These are phyloP conservation scores for Pascua sp. DNA, from an alignment of 1,284 basidiomycete genomes.

Conservation along the genomic window DNA sequence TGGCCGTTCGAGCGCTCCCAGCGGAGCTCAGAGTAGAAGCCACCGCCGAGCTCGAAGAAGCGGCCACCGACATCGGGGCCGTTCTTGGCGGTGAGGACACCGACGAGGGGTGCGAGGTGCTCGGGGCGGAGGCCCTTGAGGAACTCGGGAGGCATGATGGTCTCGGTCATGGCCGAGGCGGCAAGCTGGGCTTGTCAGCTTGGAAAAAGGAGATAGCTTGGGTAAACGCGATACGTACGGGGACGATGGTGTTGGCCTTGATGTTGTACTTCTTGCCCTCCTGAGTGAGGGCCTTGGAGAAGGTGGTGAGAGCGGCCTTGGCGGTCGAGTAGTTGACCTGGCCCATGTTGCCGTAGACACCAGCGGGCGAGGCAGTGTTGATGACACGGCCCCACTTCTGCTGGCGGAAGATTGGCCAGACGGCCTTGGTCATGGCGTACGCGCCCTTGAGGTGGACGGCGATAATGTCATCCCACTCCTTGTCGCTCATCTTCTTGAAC, in stretches of 20 bases:
- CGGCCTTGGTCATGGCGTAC: conserved; percentile 91
- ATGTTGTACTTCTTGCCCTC: conserved; percentile 95
- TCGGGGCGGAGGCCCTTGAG: conserved; percentile 89
- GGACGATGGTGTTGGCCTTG: conserved; percentile 80
- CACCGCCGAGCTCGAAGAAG: conserved; percentile 91
- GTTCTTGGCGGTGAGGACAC: conserved; percentile 53
- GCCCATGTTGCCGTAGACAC: conserved; percentile 78
- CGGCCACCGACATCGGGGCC: conserved; percentile 77
- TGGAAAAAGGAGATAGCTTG: no score
- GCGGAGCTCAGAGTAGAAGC: conserved; percentile 85
- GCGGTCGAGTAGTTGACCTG: conserved; percentile 75
- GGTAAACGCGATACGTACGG: conserved; percentile 53
- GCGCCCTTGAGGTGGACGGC: conserved; percentile 94
- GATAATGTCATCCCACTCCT: conserved; percentile 79
- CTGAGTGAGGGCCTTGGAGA: conserved; percentile 85
- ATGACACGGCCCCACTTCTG: conserved; percentile 91
- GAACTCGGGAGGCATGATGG: conserved; percentile 96
- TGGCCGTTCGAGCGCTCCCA: conserved; percentile 86
- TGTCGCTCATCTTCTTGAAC: conserved; percentile 87
- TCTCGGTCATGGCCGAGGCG: conserved; percentile 89
- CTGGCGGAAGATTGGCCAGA: conserved; percentile 92
- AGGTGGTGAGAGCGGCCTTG: conserved; percentile 74
- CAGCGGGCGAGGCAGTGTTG: conserved; percentile 73
- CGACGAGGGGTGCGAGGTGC: conserved; percentile 89
- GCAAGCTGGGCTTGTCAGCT: conserved; percentile 56